phyloP scores from a whole-genome alignment of 2,329 filamentous ascomycete genomes.

The Dryadomyces sulphureus region DNA sequence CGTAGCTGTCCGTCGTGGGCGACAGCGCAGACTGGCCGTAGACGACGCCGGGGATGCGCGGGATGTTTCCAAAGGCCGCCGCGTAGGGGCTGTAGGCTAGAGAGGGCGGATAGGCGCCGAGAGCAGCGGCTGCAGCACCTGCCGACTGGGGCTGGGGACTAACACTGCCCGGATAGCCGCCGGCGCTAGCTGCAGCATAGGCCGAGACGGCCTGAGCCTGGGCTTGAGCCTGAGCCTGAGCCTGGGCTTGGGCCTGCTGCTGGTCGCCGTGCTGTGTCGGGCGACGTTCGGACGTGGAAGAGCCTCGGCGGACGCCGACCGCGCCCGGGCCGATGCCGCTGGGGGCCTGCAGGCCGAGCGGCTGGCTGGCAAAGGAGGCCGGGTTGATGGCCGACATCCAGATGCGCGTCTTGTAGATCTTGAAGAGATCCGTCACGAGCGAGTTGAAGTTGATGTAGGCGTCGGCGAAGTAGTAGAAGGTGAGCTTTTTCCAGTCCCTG shows the following conservation, averaged over 20 bases:
- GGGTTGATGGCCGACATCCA: slow-evolving; percentile 99
- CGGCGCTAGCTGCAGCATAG: not conserved
- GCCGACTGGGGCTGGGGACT: slow-evolving; percentile 11
- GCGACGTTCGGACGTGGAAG: slow-evolving; percentile 32
- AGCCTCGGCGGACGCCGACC: slow-evolving; percentile 39
- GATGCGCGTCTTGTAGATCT: slow-evolving; percentile 97
- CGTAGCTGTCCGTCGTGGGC: slow-evolving; percentile 25
- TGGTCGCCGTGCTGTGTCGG: slow-evolving; percentile 24
- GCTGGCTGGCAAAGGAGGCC: slow-evolving; percentile 77
- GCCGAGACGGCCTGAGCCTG: slow-evolving; percentile 4
- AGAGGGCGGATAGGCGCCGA: slow-evolving; percentile 19
- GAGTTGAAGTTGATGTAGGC: slow-evolving; percentile 99
- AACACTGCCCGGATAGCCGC: slow-evolving; percentile 10
- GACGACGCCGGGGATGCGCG: slow-evolving; percentile 20
- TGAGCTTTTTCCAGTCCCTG: slow-evolving; percentile 98
- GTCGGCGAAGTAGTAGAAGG: slow-evolving; percentile 97
- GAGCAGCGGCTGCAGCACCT: slow-evolving; percentile 23
- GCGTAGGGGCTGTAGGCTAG: slow-evolving; percentile 24
- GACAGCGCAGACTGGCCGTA: slow-evolving; percentile 26
- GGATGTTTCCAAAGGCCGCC: slow-evolving; percentile 25
- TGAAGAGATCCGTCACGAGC: slow-evolving; percentile 92
- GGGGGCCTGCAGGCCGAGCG: slow-evolving; percentile 54
- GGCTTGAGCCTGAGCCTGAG: slow-evolving; percentile 3
- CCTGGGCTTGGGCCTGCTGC: slow-evolving; percentile 9
- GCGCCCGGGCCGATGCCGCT: slow-evolving; percentile 52